Base-by-base conservation (phyloP, 192 early-diverging fungal species). In the Entomortierella parvispora region DNA sequence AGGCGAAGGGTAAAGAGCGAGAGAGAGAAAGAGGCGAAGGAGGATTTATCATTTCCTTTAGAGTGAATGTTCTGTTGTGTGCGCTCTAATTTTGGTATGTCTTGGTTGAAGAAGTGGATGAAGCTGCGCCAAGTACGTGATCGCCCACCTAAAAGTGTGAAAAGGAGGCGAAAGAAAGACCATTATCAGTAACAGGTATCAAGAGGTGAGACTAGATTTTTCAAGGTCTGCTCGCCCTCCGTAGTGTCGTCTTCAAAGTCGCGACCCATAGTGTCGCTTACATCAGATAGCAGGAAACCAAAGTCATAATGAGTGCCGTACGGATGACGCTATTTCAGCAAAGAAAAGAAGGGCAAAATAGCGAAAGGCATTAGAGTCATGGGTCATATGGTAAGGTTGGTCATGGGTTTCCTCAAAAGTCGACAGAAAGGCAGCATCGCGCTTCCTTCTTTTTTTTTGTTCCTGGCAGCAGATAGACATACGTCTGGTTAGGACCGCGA, bases 121-220 rank as follows among this genome's bases (percentile, higher is more conserved):
- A 5, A 95, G 78, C 86, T 96, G 95, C 40, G 93, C 93, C 53
- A 96, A 78, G 72, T 95, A 96, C 32, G 93, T 95, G 60, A 96
- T 83, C 0, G 91, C 93, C 95, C 95, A 96, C 93, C 91, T 94
- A 71, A n/a, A 52, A 8, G n/a, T 5, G 28, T 29, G 43, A 18
- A 33, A 52, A 29, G 11, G 17, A 65, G 33, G 58, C 33, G 22
- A 49, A 10, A 44, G 26, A 22, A 31, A 28, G 42, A 4, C 68
- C 33, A 59, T 47, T 45, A 6, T 31, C 37, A 65, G 25, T 46
- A 4, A 15, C 0, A 8, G 9, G 18, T 20, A 18, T 17, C 20
- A 31, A 22, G 64, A 8, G 26, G 20, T 37, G 31, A 42, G 17
- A 3, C 12, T 28, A 25, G 10, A 17, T 11, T n/a, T n/a, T n/a